phyloP scores from a whole-genome alignment of 192 early-diverging fungal species.

The Lunasporangiospora selenospora region DNA sequence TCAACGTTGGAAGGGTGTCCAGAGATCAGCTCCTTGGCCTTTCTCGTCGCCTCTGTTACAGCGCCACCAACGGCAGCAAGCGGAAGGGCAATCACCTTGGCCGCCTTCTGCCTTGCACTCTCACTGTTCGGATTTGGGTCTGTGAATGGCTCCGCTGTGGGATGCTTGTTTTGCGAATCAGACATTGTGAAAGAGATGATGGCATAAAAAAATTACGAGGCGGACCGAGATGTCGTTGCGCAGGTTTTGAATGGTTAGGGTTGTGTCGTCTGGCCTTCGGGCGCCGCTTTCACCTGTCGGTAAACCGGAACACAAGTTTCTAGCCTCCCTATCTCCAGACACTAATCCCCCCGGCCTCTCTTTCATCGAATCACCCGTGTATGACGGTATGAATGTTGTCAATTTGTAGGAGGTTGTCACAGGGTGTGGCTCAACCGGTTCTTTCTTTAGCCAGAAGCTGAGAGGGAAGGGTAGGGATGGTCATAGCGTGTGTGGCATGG shows the following conservation, averaged over 20 bases:
- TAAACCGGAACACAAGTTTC: neutral
- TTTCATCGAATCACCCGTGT: no score
- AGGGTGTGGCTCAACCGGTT: no score
- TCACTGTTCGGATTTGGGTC: slow-evolving; percentile 34
- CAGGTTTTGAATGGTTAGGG: neutral
- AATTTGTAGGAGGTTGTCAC: no score
- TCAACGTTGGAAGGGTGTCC: slow-evolving; percentile 31
- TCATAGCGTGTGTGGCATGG: no score
- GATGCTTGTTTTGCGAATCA: no score
- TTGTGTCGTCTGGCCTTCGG: neutral
- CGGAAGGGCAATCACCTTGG: slow-evolving; percentile 25
- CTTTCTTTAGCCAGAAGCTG: no score
- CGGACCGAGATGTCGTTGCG: slow-evolving; percentile 1
- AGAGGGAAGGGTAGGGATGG: no score
- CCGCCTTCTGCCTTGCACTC: slow-evolving; percentile 19
- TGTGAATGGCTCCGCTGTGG: slow-evolving; percentile 42
- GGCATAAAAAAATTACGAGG: no score
- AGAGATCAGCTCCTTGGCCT: slow-evolving; percentile 26
- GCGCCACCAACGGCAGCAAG: slow-evolving; percentile 34
- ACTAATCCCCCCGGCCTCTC: no score
- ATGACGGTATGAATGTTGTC: no score
- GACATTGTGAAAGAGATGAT: no score
- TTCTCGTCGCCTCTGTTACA: slow-evolving; percentile 22
- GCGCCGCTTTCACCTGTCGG: neutral
- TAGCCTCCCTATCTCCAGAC: neutral